Evolutionary conservation across 1,139 yeast species (phyloP).

Genomic region (Hanseniaspora gamundiae): DNA sequence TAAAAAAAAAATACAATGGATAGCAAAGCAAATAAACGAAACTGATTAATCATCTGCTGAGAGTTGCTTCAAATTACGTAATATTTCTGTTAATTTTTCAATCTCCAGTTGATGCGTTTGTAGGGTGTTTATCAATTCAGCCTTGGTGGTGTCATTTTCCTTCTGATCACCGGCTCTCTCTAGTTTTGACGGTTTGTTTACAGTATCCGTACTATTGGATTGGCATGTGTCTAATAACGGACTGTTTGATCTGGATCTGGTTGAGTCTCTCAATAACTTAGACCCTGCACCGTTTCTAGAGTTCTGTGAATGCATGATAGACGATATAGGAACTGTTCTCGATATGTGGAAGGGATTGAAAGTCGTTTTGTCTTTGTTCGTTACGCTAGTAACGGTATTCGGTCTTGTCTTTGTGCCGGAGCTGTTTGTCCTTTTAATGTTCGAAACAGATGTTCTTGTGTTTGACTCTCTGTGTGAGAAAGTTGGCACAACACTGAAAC

Average conservation of each 20-base stretch:
- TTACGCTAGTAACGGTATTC: background rate
- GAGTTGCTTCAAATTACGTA: background rate
- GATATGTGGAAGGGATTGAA: background rate
- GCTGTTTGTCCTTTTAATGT: background rate
- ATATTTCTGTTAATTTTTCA: background rate
- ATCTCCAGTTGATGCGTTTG: conserved; percentile 1
- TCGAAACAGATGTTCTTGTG: background rate
- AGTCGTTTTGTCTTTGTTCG: background rate
- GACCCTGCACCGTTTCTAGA: background rate
- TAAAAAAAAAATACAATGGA: background rate
- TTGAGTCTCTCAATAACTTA: background rate
- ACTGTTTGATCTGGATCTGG: background rate
- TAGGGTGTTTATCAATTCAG: background rate
- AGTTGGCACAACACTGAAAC: conserved; percentile 63
- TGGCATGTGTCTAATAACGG: background rate
- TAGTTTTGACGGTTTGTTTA: no score
- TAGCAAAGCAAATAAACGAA: background rate
- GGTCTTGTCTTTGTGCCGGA: background rate
- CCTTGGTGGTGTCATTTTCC: background rate
- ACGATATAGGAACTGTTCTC: background rate
- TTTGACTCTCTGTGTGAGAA: conserved; percentile 35
- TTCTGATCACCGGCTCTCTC: background rate
- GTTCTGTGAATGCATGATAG: conserved; percentile 1
- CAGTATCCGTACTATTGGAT: background rate
- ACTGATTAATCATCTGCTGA: background rate